Percentiles rank a stretch among this genome's conserved stretches.
phyloP scores from a whole-genome alignment of 192 early-diverging fungal genomes.

The Coemansia reversa region DNA sequence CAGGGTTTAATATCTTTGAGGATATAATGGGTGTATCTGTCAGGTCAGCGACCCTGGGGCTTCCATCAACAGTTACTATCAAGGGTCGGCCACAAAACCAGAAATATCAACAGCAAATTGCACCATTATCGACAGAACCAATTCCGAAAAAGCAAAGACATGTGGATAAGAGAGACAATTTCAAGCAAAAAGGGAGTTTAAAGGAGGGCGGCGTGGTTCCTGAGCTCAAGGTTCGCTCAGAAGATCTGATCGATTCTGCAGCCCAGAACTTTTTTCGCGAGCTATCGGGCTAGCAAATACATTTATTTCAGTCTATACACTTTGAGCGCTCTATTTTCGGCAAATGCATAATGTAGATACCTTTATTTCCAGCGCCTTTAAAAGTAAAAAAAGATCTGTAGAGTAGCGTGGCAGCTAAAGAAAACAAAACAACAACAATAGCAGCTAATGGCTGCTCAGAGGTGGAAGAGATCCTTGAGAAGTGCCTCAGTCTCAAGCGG shows the following conservation, averaged over 20 bases:
- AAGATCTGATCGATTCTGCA: not conserved
- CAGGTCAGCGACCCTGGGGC: not conserved
- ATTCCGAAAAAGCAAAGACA: not conserved
- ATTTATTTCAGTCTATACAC: no score
- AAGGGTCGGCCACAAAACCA: conserved; percentile 24
- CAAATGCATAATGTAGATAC: not conserved
- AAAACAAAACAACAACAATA: no score
- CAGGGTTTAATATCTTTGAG: conserved; percentile 35
- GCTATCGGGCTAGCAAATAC: not conserved
- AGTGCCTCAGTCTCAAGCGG: conserved; percentile 82
- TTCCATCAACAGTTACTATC: conserved; percentile 27
- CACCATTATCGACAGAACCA: not conserved
- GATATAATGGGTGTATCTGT: conserved; percentile 31
- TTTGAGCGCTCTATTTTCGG: not conserved
- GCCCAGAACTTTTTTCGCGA: conserved; percentile 4
- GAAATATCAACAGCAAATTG: no score
- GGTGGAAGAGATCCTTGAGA: conserved; percentile 74
- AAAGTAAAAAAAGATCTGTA: no score
- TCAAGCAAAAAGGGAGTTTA: not conserved
- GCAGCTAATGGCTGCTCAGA: no score
- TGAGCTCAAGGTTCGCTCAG: not conserved
- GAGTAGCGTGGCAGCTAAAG: no score
- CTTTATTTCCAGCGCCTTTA: no score
- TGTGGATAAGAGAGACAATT: not conserved
- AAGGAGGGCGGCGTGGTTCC: not conserved